Conservation (phyloP, 176 grass and related monocot species). For the Alloteropsis semialata region DNA sequence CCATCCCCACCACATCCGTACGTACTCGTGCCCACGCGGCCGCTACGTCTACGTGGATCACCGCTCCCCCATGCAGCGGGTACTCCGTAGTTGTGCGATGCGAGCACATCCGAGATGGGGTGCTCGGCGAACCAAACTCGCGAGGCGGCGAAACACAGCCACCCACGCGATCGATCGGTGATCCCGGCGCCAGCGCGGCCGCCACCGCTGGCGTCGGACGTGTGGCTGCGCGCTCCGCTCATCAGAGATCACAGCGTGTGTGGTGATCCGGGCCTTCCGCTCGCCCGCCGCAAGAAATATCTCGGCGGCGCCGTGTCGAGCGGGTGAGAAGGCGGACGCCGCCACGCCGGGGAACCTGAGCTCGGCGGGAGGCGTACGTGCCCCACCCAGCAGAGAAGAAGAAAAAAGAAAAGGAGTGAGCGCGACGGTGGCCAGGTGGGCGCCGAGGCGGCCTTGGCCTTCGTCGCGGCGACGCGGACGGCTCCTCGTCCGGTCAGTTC, state of each 20-base stretch:
- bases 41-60: not conserved
- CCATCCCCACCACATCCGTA: not conserved
- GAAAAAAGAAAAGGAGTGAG: not conserved
- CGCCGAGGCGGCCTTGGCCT: not conserved
- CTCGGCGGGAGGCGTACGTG: too few relatives aligned
- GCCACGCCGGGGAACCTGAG: too few relatives aligned
- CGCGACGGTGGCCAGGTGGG: not conserved
- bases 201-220: not conserved
- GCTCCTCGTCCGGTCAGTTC: conserved; percentile 2
- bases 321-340: too few relatives aligned
- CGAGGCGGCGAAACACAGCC: too few relatives aligned
- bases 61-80: not conserved
- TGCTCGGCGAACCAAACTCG: too few relatives aligned
- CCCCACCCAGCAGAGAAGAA: too few relatives aligned
- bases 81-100: too few relatives aligned
- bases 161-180: not conserved
- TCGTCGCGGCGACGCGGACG: not conserved
- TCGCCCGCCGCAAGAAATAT: not conserved
- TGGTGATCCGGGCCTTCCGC: not conserved
- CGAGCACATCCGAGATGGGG: too few relatives aligned
- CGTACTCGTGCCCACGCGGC: not conserved
- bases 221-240: too few relatives aligned
- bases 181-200: not conserved
- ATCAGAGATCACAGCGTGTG: too few relatives aligned
- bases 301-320: not conserved